Percentiles rank a stretch among this genome's conserved stretches.
Conservation (phyloP, 805 yeast species). For the Helenozyma baotianmanensis region DNA sequence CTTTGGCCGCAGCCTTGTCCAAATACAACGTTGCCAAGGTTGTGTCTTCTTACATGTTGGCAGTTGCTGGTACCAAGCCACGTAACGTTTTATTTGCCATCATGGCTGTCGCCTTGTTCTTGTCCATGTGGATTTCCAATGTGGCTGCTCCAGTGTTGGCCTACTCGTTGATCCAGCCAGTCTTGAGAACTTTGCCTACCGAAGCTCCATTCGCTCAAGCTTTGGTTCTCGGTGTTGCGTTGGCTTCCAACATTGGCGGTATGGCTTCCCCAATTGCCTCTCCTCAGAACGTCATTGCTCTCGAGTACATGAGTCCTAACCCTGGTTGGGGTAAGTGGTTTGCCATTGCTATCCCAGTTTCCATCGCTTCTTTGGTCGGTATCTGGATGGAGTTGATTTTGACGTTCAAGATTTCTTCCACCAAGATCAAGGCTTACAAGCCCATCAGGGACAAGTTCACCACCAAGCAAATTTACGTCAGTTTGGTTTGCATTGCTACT, state of each 20-base stretch:
- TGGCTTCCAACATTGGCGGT: slow-evolving; percentile 92
- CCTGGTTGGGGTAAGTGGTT: slow-evolving; percentile 95
- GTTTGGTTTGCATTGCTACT: slow-evolving; percentile 62
- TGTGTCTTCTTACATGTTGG: slow-evolving; percentile 74
- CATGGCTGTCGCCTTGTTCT: slow-evolving; percentile 81
- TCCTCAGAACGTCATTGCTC: slow-evolving; percentile 91
- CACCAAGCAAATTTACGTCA: slow-evolving; percentile 69
- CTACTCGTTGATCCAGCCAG: slow-evolving; percentile 86
- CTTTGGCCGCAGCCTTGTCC: slow-evolving; percentile 90
- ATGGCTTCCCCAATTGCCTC: slow-evolving; percentile 97
- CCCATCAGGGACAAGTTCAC: slow-evolving; percentile 64
- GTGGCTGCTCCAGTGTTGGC: slow-evolving; percentile 97
- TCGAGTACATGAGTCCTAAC: slow-evolving; percentile 75
- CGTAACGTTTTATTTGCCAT: slow-evolving; percentile 68
- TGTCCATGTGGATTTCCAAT: slow-evolving; percentile 93
- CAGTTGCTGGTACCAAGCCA: slow-evolving; percentile 85
- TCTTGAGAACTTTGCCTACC: slow-evolving; percentile 77
- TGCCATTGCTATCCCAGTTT: slow-evolving; percentile 77
- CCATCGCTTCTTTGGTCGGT: slow-evolving; percentile 53
- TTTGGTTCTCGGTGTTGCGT: slow-evolving; percentile 82
- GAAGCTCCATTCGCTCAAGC: slow-evolving; percentile 77
- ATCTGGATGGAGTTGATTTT: slow-evolving; percentile 72
- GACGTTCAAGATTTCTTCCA: slow-evolving; percentile 52
- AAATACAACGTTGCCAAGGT: slow-evolving; percentile 86
- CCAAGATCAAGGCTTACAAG: slow-evolving; percentile 57